Base-by-base conservation (phyloP, 371 early-diverging fungal genomes). In the Mortierella sp. region DNA sequence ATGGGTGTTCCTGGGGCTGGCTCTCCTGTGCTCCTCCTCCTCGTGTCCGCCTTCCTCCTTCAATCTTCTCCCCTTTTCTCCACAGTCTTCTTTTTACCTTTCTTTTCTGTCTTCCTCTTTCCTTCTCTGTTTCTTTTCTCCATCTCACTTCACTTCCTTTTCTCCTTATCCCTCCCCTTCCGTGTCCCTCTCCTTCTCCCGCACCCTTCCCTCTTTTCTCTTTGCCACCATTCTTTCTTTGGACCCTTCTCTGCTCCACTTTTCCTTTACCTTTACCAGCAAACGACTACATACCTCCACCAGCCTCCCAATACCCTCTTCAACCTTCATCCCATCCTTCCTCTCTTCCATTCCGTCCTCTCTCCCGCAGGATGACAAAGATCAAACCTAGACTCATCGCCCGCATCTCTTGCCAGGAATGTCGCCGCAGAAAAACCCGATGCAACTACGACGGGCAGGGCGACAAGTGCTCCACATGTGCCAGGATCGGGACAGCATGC, bases 381-480 rank as follows among this genome's bases (percentile, higher is more conserved):
- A 83, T 83, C 76, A 83, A 83, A 52, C 83, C 78, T 16, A 77
- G 83, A 50, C 79, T 83, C 64, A 83, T 83, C 68, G 83, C 83
- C 3, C 83, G 83, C 79, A 83, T 83, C 70, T 83, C 83, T 43
- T 83, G 83, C 44, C 83, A 83, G 45, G 83, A 83, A 40, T 83
- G 83, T 47, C 78, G 83, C 29, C 76, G 83, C 1, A 68, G 83
- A 45, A 83, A 83, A 50, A 83, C 83, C n/a, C 68, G 83, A 8
- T 83, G 83, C 71, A 83, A 83, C 76, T 78, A 69, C 70, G 83
- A 83, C 39, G 83, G 83, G 2, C 83, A 83, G 34, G 66, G 72
- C 8, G 76, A 83, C 50, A 83, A 83, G 53, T 83, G 83, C 64
- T 83, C 83, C 5, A 83, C 83, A 9, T 83, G 83, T 40, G 79